phyloP scores from a whole-genome alignment of 371 early-diverging fungal genomes.

The Chytridium lagenaria region DNA sequence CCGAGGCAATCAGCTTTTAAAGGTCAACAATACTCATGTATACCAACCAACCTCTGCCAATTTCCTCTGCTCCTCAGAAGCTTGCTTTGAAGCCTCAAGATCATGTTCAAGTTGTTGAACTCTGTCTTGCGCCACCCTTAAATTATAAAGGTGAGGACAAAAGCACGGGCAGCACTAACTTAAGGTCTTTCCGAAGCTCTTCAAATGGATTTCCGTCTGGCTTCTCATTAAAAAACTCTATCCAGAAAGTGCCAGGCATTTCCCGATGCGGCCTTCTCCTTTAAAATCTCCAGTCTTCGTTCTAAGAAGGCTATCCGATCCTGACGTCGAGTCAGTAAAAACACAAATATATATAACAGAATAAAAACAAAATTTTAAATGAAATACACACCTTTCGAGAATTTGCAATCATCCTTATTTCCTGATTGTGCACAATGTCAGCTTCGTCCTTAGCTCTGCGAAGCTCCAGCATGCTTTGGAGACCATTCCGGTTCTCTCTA shows the following conservation, averaged over 20 bases:
- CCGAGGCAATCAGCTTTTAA: too few relatives aligned
- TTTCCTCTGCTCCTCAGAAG: slow-evolving; percentile 5
- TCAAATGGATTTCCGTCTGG: slow-evolving; percentile 53
- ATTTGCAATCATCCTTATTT: slow-evolving; percentile 71
- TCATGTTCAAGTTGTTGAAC: slow-evolving; percentile 17
- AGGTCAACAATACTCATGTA: too few relatives aligned
- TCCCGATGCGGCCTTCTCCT: slow-evolving; percentile 67
- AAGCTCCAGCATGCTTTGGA: slow-evolving; percentile 74
- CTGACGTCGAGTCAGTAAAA: slow-evolving; percentile 33
- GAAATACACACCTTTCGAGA: slow-evolving; percentile 59
- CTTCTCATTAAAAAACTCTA: slow-evolving; percentile 69
- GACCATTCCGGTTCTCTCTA: slow-evolving; percentile 78
- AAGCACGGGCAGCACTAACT: slow-evolving; percentile 26
- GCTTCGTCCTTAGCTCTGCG: slow-evolving; percentile 70
- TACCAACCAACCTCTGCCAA: slow-evolving; percentile 27
- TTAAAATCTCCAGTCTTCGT: slow-evolving; percentile 70
- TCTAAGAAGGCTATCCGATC: slow-evolving; percentile 70
- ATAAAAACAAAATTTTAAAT: background rate
- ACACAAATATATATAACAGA: slow-evolving; percentile 15
- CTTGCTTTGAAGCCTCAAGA: slow-evolving; percentile 18
- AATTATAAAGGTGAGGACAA: background rate
- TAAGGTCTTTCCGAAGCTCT: slow-evolving; percentile 64
- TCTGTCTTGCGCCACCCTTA: background rate
- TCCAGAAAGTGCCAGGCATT: slow-evolving; percentile 69
- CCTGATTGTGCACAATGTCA: slow-evolving; percentile 67